Base-by-base conservation (phyloP, 2,329 filamentous ascomycete species). In the Lachnellula arida region DNA sequence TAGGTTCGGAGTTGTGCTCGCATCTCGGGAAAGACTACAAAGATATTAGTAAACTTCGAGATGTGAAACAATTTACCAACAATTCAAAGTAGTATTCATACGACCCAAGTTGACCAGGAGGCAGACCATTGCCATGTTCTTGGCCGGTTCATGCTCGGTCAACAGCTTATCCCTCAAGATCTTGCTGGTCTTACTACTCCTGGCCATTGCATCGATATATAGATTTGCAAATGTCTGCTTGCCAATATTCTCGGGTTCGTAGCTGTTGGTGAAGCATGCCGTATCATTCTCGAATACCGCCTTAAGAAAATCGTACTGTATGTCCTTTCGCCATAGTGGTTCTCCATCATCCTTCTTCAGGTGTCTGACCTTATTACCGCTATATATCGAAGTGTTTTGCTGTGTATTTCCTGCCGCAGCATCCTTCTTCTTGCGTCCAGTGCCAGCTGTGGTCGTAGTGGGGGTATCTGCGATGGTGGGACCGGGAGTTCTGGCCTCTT, bases 51-150 rank as follows among this genome's bases (percentile, higher is more conserved):
- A 46, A 55, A 53, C 46, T 42, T 46, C 34, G 12, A 47, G 37
- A n/a, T 35, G 55, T 8, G 19, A 37, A 55, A 56, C 51, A 8
- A 9, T 35, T 8, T 53, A 72, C 85, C 70, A 77, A 96, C 92
- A 97, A 70, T 99, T 99, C 48, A 99, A 78, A 0, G 94, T 99
- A 1, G 94, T 99, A 73, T 99, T 99, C 94, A 99, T 99, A 61
- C 94, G 82, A 56, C 94, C 94, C 61, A 99, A 89, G 69, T 99
- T 99, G 71, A 99, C 94, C 66, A 99, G 76, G 62, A 99, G 77
- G 73, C 94, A 99, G 57, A 99, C 93, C 94, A 99, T 99, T 52
- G 94, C 94, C 94, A 99, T 99, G 68, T 91, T 93, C 72, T 96
- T 91, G 37, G 93, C 94, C 22, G 92, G 92, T 62, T 91, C 87